A percentile compares a stretch with the other conserved stretches of the same genome.
Conservation (phyloP, 257 asterid species). For the Penstemon newberryi region DNA sequence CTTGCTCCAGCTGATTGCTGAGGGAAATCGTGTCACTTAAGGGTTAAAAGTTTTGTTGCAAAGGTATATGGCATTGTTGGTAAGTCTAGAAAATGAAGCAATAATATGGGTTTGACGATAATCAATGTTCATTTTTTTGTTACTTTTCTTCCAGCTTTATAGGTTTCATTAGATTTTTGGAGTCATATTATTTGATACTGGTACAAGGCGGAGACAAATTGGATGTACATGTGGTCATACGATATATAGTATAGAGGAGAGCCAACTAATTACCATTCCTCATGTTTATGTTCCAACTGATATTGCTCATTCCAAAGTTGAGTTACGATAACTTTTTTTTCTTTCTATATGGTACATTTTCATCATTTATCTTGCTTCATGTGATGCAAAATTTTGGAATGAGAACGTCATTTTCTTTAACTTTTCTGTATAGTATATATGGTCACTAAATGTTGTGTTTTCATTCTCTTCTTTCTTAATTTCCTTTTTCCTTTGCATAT, state of each 20-base stretch:
- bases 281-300: slow-evolving; percentile 95
- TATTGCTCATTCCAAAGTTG: slow-evolving; percentile 96
- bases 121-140: slow-evolving; percentile 12
- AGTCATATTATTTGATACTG: slow-evolving; percentile 86
- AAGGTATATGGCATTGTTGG: slow-evolving; percentile 99
- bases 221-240: slow-evolving; percentile 97
- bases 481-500: too few species aligned
- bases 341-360: slow-evolving; percentile 15
- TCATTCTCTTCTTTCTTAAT: too few species aligned
- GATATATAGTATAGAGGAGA: slow-evolving; percentile 87
- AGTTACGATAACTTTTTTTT: slow-evolving; percentile 63
- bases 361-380: slow-evolving; percentile 9
- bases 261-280: slow-evolving; percentile 90
- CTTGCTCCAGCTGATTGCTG: slow-evolving; percentile 87
- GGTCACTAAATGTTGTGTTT: too few species aligned
- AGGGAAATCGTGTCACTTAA: slow-evolving; percentile 97
- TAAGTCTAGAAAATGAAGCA: slow-evolving; percentile 39
- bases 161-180: slow-evolving; percentile 94
- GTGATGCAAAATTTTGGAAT: slow-evolving; percentile 11
- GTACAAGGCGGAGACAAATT: slow-evolving; percentile 88
- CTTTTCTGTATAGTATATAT: too few species aligned
- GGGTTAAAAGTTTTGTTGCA: slow-evolving; percentile 76
- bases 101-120: slow-evolving; percentile 22
- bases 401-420: too few species aligned
- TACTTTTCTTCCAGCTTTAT: slow-evolving; percentile 25